A percentile compares a stretch with the other conserved stretches of the same genome.
Evolutionary conservation across 305 asterid species (phyloP).

Genomic region (Andrographis paniculata): DNA sequence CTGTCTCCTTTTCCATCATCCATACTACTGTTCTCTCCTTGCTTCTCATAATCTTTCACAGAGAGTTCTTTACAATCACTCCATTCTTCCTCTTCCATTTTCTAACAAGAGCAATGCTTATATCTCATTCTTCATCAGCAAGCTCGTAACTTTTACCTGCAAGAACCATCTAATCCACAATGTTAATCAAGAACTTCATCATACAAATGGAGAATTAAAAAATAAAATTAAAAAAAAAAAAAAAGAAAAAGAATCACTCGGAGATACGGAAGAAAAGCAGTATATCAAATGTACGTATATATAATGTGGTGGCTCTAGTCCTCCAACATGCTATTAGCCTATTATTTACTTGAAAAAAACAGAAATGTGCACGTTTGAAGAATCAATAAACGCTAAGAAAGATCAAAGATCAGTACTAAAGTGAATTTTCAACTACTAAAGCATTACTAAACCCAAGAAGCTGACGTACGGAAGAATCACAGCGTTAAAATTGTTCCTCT

Average conservation of each 20-base stretch:
- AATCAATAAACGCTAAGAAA: too few species aligned
- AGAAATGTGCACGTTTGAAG: too few species aligned
- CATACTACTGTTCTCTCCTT: slow-evolving; percentile 26
- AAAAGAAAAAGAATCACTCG: too few species aligned
- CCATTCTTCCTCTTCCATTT: slow-evolving; percentile 62
- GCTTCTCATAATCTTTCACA: slow-evolving; percentile 24
- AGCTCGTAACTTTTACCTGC: slow-evolving; percentile 23
- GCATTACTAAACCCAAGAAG: not conserved
- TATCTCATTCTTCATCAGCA: slow-evolving; percentile 19
- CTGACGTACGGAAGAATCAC: not conserved
- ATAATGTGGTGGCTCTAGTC: too few species aligned
- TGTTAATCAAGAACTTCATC: slow-evolving; percentile 1
- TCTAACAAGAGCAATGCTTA: slow-evolving; percentile 9
- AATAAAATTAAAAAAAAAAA: not conserved
- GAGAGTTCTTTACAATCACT: slow-evolving; percentile 25
- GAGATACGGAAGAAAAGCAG: too few species aligned
- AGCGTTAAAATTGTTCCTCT: not conserved
- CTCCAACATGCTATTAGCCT: too few species aligned
- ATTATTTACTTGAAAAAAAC: too few species aligned
- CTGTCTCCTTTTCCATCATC: slow-evolving; percentile 23
- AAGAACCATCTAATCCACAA: slow-evolving; percentile 9
- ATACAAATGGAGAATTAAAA: not conserved
- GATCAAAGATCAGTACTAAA: too few species aligned
- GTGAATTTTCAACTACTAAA: not conserved
- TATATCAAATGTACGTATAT: too few species aligned